Percentiles rank a stretch among this genome's conserved stretches.
Conservation (phyloP, 73 alveolate species). For the Paraurostyla sp. region DNA sequence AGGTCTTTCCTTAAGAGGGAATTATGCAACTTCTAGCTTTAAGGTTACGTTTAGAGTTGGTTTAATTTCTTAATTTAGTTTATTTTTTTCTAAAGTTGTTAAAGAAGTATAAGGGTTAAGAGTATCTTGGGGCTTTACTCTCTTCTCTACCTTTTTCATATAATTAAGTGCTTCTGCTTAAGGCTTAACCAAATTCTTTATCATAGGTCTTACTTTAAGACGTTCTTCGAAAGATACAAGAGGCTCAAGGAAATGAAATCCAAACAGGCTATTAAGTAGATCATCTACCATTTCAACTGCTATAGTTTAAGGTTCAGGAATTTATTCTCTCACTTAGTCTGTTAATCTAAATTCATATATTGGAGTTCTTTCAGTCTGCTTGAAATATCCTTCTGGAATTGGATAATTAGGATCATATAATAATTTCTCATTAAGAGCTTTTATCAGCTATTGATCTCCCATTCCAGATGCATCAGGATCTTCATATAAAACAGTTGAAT, state of each 20-base stretch:
- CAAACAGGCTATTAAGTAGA: slow-evolving; percentile 20
- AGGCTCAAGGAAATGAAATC: slow-evolving; percentile 71
- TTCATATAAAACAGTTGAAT: slow-evolving; percentile 73
- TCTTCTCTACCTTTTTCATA: slow-evolving; percentile 56
- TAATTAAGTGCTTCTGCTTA: slow-evolving; percentile 52
- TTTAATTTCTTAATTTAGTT: slow-evolving; percentile 21
- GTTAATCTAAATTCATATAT: slow-evolving; percentile 61
- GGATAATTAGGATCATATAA: slow-evolving; percentile 70
- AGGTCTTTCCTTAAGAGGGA: slow-evolving; percentile 53
- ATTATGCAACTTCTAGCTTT: slow-evolving; percentile 49
- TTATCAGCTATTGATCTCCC: slow-evolving; percentile 74
- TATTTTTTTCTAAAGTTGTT: slow-evolving; percentile 28
- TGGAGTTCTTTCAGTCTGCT: slow-evolving; percentile 56
- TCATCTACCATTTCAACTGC: slow-evolving; percentile 41
- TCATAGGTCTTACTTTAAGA: slow-evolving; percentile 67
- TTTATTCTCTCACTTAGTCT: slow-evolving; percentile 41
- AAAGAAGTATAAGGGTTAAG: slow-evolving; percentile 29
- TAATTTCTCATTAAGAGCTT: slow-evolving; percentile 69
- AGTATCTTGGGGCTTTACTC: slow-evolving; percentile 3
- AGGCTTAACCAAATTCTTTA: slow-evolving; percentile 43
- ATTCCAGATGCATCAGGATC: slow-evolving; percentile 85
- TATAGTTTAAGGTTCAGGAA: slow-evolving; percentile 43
- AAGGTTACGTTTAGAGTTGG: slow-evolving; percentile 1
- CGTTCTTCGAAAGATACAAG: slow-evolving; percentile 37
- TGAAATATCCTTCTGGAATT: slow-evolving; percentile 82